phyloP scores from a whole-genome alignment of 1,139 yeast species.

The Candida neerlandica region DNA sequence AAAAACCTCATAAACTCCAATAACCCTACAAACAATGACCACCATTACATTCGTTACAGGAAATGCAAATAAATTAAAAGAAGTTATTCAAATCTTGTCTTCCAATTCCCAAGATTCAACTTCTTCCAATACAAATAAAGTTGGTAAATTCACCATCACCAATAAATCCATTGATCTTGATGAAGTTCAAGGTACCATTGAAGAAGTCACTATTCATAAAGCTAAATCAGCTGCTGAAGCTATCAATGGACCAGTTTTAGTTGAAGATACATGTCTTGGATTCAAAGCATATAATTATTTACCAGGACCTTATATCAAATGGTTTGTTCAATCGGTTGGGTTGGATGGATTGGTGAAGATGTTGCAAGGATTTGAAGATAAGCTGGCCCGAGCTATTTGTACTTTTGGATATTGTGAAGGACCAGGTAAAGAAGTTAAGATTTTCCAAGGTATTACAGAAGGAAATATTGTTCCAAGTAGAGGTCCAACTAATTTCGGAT shows the following conservation, averaged over 20 bases:
- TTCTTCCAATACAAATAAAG: conserved; percentile 22
- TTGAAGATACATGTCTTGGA: conserved; percentile 92
- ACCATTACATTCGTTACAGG: conserved; percentile 78
- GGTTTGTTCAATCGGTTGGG: conserved; percentile 81
- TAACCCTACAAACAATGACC: conserved; percentile 14
- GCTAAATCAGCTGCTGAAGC: conserved; percentile 73
- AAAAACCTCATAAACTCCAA: neutral
- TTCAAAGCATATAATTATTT: conserved; percentile 76
- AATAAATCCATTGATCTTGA: conserved; percentile 76
- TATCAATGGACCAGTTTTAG: conserved; percentile 74
- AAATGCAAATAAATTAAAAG: conserved; percentile 82
- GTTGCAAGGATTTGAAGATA: conserved; percentile 79
- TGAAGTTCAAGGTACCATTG: conserved; percentile 88
- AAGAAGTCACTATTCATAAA: conserved; percentile 80
- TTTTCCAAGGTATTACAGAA: conserved; percentile 83
- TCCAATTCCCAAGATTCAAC: conserved; percentile 15
- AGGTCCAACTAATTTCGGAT: conserved; percentile 85
- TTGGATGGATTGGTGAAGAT: conserved; percentile 73
- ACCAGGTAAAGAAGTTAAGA: conserved; percentile 66
- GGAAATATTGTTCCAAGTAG: conserved; percentile 79
- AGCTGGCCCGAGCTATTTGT: conserved; percentile 85
- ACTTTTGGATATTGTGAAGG: conserved; percentile 92
- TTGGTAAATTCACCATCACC: conserved; percentile 56
- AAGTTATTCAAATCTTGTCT: conserved; percentile 75
- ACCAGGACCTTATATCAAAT: conserved; percentile 92